Evolutionary conservation across 2,329 filamentous ascomycete species (phyloP), one percentile per base, ranked within the genome.

Genomic region (Cadophora gregata): DNA sequence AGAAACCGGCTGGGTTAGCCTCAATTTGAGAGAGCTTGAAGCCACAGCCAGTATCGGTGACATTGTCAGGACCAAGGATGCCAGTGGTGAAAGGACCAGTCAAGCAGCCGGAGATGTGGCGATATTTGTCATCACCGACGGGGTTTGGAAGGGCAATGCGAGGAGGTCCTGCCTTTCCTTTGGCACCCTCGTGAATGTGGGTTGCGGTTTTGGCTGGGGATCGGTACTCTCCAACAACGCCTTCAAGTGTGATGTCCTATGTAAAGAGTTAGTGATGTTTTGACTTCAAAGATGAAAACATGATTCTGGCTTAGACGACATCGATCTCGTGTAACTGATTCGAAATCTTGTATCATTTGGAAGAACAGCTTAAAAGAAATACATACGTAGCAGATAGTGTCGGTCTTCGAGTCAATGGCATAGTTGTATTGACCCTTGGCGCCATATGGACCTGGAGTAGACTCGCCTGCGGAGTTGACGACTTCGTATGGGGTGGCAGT

Each of bases 21-120:
- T 84, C 81, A 64, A 85, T 84, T 76, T 80, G 75, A 36, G 67
- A 69, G 47, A 85, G 78, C 29, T 77, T 78, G 75, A 85, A 85
- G 6, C 78, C 80, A 21, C 72, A 76, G 19, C 80, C 83, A n/a
- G 81, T 81, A 67, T 85, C 83, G 4, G 73, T 71, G 12, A 80
- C 81, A 60, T 80, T 78, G 25, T 78, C 27, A 4, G 55, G 76
- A 3, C 36, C 76, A 10, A 74, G 65, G 7, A 82, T 58, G 63
- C 80, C 81, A 7, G 81, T 83, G 19, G 70, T 76, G 75, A 83
- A 83, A 0, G 81, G 80, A 8, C 80, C 81, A 14, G 70, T 71
- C n/a, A 77, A 21, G 31, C 75, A 77, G 10, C 75, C 75, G n/a
- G 72, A 62, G 31, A 69, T 73, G 21, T 69, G 73, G 21, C 75